phyloP scores from a whole-genome alignment of 345 rosid species.

The Salix viminalis region DNA sequence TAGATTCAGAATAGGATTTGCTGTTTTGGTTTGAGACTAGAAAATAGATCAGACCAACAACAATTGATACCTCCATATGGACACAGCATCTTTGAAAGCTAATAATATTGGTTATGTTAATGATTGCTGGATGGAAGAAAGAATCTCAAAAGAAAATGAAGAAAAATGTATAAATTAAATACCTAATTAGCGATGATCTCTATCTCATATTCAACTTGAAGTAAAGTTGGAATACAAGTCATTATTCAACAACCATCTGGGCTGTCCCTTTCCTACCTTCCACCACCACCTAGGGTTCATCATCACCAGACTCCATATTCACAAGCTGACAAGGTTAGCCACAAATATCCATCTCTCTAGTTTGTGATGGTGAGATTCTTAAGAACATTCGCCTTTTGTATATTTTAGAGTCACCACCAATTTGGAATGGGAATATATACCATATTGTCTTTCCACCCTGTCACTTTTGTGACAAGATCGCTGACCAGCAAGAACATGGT shows the following conservation, averaged over 20 bases:
- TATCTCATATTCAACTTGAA: slow-evolving; percentile 44
- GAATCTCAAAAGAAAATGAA: slow-evolving; percentile 4
- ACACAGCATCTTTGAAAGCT: slow-evolving; percentile 7
- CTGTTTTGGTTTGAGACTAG: background rate
- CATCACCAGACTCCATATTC: slow-evolving; percentile 36
- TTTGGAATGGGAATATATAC: slow-evolving; percentile 52
- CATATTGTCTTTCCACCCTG: slow-evolving; percentile 27
- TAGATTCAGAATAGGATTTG: background rate
- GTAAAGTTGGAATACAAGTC: slow-evolving; percentile 68
- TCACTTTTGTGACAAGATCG: slow-evolving; percentile 21
- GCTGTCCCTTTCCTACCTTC: slow-evolving; percentile 13
- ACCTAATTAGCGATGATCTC: slow-evolving; percentile 28
- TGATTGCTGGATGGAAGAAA: slow-evolving; percentile 3
- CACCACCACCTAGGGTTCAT: slow-evolving; percentile 9
- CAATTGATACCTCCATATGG: background rate
- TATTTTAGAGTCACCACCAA: slow-evolving; percentile 45
- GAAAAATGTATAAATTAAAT: background rate
- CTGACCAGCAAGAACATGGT: slow-evolving; percentile 31
- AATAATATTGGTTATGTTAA: background rate
- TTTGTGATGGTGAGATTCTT: slow-evolving; percentile 63
- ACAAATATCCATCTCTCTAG: slow-evolving; percentile 56
- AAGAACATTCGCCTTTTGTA: slow-evolving; percentile 18
- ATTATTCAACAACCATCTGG: slow-evolving; percentile 44
- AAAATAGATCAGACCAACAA: background rate
- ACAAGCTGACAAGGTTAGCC: slow-evolving; percentile 70